phyloP scores from a whole-genome alignment of 257 asterid genomes.

The Anisodus acutangulus region DNA sequence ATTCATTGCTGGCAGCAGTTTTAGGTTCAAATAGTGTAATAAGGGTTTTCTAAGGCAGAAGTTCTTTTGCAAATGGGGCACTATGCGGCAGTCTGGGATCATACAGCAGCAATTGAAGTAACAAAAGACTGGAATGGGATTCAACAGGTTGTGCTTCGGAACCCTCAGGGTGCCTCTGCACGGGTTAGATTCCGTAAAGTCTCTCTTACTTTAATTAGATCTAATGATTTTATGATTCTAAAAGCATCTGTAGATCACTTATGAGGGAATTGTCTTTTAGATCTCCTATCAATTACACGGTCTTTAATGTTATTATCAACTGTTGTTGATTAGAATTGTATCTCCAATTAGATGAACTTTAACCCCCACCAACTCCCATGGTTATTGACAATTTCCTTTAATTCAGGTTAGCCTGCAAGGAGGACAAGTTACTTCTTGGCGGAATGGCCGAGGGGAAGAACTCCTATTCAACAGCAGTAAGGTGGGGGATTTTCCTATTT shows the following conservation, averaged over 20 bases:
- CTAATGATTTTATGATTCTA: conserved; percentile 22
- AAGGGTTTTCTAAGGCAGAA: conserved; percentile 31
- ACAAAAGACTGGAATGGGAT: conserved; percentile 90
- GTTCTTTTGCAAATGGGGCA: conserved; percentile 72
- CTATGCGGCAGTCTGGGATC: conserved; percentile 79
- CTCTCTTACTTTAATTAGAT: conserved; percentile 24
- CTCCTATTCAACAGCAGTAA: conserved; percentile 85
- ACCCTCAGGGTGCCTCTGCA: conserved; percentile 81
- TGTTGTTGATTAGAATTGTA: not conserved
- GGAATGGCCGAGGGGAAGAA: conserved; percentile 89
- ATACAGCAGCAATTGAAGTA: conserved; percentile 61
- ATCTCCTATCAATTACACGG: not conserved
- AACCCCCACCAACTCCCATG: not conserved
- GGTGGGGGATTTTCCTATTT: conserved; percentile 53
- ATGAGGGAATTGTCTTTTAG: not conserved
- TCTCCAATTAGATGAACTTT: not conserved
- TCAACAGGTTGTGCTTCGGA: conserved; percentile 81
- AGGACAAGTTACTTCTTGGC: conserved; percentile 92
- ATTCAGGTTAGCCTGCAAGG: conserved; percentile 87
- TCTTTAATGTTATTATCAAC: not conserved
- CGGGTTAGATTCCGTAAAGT: conserved; percentile 57
- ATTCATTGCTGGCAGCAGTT: conserved; percentile 15
- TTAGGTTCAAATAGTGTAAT: conserved; percentile 31
- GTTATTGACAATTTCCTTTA: conserved; percentile 27
- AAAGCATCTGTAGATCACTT: conserved; percentile 26